These are phyloP conservation scores for Xylariaceae sp. DNA, from an alignment of 2,329 filamentous ascomycete genomes.

Conservation along the genomic window DNA sequence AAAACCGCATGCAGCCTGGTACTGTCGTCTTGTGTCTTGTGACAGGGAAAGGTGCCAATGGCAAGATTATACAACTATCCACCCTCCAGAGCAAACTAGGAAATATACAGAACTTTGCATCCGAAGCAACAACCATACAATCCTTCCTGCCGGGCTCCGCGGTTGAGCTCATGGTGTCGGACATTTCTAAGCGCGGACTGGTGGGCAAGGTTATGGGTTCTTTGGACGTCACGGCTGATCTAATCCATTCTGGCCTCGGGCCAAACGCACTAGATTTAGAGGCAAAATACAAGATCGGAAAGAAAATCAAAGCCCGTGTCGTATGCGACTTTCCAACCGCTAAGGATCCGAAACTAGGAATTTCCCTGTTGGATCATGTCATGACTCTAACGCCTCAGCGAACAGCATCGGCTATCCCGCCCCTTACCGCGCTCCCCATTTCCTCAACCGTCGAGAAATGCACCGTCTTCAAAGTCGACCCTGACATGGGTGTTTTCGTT, in stretches of 20 bases:
- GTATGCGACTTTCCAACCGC: constrained; percentile 81
- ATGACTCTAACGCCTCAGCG: constrained; percentile 54
- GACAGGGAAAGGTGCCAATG: constrained; percentile 67
- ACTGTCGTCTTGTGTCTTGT: constrained; percentile 81
- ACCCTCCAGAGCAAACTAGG: constrained; percentile 66
- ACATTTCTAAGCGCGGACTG: constrained; percentile 70
- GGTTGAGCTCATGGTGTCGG: constrained; percentile 77
- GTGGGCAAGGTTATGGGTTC: constrained; percentile 88
- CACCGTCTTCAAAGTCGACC: constrained; percentile 74
- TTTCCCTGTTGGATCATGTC: constrained; percentile 85
- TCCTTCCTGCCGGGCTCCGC: constrained; percentile 88
- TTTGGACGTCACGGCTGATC: constrained; percentile 83
- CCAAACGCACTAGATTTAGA: constrained; percentile 65
- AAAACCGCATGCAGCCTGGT: constrained; percentile 72
- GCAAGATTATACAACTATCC: constrained; percentile 83
- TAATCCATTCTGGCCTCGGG: constrained; percentile 80
- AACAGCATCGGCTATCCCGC: constrained; percentile 41
- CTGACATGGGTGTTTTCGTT: constrained; percentile 76
- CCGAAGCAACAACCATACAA: constrained; percentile 79
- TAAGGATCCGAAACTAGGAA: constrained; percentile 76
- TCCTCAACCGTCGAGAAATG: constrained; percentile 75
- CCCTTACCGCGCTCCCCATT: constrained; percentile 59
- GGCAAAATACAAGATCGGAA: constrained; percentile 75
- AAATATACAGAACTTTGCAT: constrained; percentile 61
- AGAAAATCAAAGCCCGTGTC: constrained; percentile 79